Conservation (phyloP, 2,329 filamentous ascomycete genomes). For the Talaromyces sp. region DNA sequence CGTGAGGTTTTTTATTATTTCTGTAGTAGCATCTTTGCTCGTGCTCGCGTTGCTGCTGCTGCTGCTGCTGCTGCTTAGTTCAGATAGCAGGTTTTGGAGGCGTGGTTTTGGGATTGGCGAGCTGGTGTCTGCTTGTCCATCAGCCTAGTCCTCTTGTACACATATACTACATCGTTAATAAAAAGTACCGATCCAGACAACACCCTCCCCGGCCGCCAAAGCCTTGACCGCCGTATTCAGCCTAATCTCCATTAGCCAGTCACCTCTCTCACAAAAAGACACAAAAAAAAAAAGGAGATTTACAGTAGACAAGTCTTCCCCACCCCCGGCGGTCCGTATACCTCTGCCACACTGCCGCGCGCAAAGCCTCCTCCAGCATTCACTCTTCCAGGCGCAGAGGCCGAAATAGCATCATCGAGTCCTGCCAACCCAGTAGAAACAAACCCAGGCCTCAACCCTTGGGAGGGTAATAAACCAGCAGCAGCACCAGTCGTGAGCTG, state of each 20-base stretch:
- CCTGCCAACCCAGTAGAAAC: constrained; percentile 41
- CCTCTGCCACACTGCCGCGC: constrained; percentile 73
- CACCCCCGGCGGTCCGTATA: constrained; percentile 80
- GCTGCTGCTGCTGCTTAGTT: too few species aligned
- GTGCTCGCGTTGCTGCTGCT: background rate
- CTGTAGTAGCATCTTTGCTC: constrained; percentile 1
- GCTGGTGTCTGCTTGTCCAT: constrained; percentile 39
- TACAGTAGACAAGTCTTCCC: constrained; percentile 83
- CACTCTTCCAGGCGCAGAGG: background rate
- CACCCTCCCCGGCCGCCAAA: constrained; percentile 55
- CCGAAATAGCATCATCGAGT: constrained; percentile 38
- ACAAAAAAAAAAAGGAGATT: constrained; percentile 26
- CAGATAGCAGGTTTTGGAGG: constrained; percentile 27
- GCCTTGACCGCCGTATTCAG: constrained; percentile 64
- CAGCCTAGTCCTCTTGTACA: background rate
- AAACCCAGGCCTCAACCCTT: too few species aligned
- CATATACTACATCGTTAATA: too few species aligned
- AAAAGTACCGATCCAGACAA: constrained; percentile 76
- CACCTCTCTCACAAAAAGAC: background rate
- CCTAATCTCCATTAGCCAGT: constrained; percentile 38
- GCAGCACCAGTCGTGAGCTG: too few species aligned
- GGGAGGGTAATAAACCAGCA: too few species aligned
- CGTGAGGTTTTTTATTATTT: constrained; percentile 38
- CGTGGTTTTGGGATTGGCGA: constrained; percentile 39
- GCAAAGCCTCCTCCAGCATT: constrained; percentile 52